Percentiles rank a stretch among this genome's conserved stretches.
Evolutionary conservation across 2,329 filamentous ascomycete genomes (phyloP).

Genomic region (Venturia asperata): DNA sequence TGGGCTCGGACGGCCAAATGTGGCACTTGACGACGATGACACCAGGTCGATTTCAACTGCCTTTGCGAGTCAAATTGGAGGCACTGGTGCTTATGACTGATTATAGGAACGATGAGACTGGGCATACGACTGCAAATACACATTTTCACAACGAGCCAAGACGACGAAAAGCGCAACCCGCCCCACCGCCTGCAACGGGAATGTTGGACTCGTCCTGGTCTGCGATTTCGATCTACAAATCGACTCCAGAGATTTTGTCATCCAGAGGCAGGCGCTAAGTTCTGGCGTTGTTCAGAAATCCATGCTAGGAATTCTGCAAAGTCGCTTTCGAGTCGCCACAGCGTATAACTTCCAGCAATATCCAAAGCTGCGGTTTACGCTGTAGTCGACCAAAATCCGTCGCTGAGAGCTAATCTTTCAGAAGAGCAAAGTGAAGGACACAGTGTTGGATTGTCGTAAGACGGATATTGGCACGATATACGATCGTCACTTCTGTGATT

Average conservation of each 20-base stretch:
- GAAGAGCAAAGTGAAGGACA: neutral
- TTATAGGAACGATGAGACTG: neutral
- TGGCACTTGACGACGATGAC: slow-evolving; percentile 66
- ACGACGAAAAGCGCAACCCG: neutral
- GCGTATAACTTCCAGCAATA: neutral
- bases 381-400: neutral
- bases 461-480: neutral
- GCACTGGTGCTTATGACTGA: slow-evolving; percentile 55
- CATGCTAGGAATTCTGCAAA: neutral
- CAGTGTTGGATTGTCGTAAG: neutral
- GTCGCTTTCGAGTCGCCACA: neutral
- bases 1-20: slow-evolving; percentile 32
- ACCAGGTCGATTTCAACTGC: slow-evolving; percentile 93
- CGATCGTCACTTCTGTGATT: neutral
- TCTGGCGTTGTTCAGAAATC: neutral
- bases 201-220: neutral
- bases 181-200: neutral
- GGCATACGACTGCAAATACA: slow-evolving; percentile 7
- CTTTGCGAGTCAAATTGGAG: slow-evolving; percentile 90
- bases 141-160: neutral
- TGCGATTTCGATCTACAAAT: neutral
- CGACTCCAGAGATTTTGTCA: neutral
- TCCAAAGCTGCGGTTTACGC: neutral
- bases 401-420: neutral
- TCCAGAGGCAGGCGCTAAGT: neutral